Evolutionary conservation across 495 filamentous ascomycete species (phyloP).

Genomic region (Annulohypoxylon nitens): DNA sequence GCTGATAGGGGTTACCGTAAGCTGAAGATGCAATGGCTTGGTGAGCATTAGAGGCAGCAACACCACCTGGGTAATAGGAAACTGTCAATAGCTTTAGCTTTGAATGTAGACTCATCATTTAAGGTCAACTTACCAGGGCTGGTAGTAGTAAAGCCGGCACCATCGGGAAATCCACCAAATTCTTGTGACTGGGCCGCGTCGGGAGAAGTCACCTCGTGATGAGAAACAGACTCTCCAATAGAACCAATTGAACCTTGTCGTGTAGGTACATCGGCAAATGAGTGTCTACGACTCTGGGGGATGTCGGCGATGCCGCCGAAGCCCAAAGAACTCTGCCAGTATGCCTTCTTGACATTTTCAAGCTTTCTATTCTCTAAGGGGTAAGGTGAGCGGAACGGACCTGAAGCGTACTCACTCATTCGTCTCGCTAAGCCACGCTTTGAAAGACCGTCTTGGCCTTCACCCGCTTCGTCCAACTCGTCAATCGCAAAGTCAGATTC

Average conservation of each 20-base stretch:
- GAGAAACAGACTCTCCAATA: conserved; percentile 64
- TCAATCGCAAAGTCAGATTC: conserved; percentile 79
- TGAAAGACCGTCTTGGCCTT: conserved; percentile 64
- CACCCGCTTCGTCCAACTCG: conserved; percentile 74
- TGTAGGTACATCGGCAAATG: conserved; percentile 87
- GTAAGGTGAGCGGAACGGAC: conserved; percentile 68
- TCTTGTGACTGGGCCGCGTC: conserved; percentile 58
- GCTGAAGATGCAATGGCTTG: conserved; percentile 56
- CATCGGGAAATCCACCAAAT: conserved; percentile 53
- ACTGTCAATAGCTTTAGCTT: conserved; percentile 55
- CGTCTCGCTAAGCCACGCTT: conserved; percentile 67
- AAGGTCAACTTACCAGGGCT: conserved; percentile 53
- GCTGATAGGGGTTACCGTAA: conserved; percentile 56
- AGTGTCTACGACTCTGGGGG: conserved; percentile 92
- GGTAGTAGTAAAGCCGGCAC: conserved; percentile 47
- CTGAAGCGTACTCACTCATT: conserved; percentile 74
- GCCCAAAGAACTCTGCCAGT: conserved; percentile 89
- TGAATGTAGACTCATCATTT: not conserved
- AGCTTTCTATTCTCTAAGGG: conserved; percentile 78
- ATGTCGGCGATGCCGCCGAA: conserved; percentile 78
- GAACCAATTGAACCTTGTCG: conserved; percentile 78
- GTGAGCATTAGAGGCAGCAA: conserved; percentile 49
- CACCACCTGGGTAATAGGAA: conserved; percentile 62
- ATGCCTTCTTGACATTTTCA: conserved; percentile 82
- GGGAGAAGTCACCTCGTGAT: conserved; percentile 58